phyloP scores from a whole-genome alignment of 305 asterid species.

The Salvia sclarea region DNA sequence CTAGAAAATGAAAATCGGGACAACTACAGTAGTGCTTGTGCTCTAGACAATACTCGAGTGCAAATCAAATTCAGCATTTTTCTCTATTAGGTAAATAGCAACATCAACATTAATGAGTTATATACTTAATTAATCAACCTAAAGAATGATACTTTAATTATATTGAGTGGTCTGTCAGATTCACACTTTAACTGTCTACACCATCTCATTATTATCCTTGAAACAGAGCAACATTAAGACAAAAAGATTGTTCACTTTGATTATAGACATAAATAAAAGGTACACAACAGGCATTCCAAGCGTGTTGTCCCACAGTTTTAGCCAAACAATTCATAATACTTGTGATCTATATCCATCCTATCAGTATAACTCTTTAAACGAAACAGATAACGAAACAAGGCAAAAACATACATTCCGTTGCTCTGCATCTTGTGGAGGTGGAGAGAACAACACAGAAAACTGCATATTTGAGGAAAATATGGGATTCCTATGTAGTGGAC shows the following conservation, averaged over 20 bases:
- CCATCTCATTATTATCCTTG: too few species aligned
- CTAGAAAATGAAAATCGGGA: conserved; percentile 8
- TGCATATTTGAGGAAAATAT: too few species aligned
- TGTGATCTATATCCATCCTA: too few species aligned
- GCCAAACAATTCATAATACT: too few species aligned
- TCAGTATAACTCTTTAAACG: too few species aligned
- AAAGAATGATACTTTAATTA: neutral
- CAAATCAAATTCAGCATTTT: neutral
- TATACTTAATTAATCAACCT: neutral
- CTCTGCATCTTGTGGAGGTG: conserved; percentile 65
- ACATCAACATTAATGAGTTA: conserved; percentile 1
- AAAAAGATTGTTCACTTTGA: too few species aligned
- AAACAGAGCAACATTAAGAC: too few species aligned
- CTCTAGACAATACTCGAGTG: neutral
- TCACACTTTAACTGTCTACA: conserved; percentile 5
- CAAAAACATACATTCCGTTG: conserved; percentile 65
- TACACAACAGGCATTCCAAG: too few species aligned
- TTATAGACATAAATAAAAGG: too few species aligned
- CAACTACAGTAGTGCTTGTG: neutral
- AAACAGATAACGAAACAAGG: too few species aligned
- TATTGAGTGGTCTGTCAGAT: conserved; percentile 4
- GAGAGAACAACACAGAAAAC: conserved; percentile 72
- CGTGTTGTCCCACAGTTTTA: too few species aligned
- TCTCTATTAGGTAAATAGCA: neutral
- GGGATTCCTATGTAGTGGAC: too few species aligned